Evolutionary conservation across 179 eudicot species (phyloP).

Genomic region (Beta corolliflora): DNA sequence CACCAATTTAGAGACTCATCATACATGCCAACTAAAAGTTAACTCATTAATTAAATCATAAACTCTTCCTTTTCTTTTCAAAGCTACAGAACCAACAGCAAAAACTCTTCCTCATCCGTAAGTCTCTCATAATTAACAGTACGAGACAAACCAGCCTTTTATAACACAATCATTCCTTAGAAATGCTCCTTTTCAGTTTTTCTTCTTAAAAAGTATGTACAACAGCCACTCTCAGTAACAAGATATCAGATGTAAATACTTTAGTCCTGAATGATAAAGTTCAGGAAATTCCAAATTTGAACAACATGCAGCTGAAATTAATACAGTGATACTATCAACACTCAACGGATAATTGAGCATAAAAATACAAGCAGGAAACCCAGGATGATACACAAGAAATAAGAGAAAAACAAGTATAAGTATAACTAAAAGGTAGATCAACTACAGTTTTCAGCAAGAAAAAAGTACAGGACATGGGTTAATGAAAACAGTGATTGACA

Average conservation of each 20-base stretch:
- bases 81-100: not conserved
- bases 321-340: not conserved
- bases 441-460: not conserved
- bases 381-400: not conserved
- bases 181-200: not conserved
- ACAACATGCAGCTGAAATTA: not conserved
- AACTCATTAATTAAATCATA: not conserved
- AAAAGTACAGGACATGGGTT: not conserved
- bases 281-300: not conserved
- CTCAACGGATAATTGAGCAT: not conserved
- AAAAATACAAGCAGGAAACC: not conserved
- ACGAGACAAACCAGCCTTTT: not conserved
- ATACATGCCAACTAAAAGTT: not conserved
- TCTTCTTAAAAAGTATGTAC: not conserved
- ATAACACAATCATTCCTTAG: not conserved
- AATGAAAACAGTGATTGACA: not conserved
- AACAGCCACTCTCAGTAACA: not conserved
- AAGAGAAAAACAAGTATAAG: no score
- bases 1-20: not conserved
- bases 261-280: not conserved
- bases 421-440: not conserved
- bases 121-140: not conserved
- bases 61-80: not conserved
- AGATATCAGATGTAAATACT: not conserved
- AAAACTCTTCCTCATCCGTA: not conserved